phyloP scores from a whole-genome alignment of 495 filamentous ascomycete genomes.

The Astrothelium macrocarpum region DNA sequence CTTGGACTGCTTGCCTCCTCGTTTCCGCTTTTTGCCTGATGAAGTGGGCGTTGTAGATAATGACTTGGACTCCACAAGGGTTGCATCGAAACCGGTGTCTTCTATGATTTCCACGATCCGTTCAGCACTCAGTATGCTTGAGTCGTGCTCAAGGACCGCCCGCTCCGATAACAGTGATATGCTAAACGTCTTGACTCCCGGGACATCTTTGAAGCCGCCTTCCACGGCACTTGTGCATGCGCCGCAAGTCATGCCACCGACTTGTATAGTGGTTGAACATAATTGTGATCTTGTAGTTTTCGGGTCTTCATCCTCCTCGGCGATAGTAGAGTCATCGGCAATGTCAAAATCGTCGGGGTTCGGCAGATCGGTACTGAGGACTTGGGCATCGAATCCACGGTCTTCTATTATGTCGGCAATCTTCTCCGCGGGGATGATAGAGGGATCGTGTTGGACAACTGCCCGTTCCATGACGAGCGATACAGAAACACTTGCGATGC shows the following conservation, averaged over 20 bases:
- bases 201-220: slow-evolving; percentile 55
- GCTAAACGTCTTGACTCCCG: slow-evolving; percentile 33
- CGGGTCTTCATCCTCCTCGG: slow-evolving; percentile 23
- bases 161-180: slow-evolving; percentile 50
- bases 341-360: slow-evolving; percentile 14
- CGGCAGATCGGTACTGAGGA: slow-evolving; percentile 71
- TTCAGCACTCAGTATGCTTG: slow-evolving; percentile 44
- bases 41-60: slow-evolving; percentile 4
- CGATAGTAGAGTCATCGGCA: slow-evolving; percentile 23
- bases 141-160: slow-evolving; percentile 42
- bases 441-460: slow-evolving; percentile 79
- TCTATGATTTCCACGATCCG: slow-evolving; percentile 60
- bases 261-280: slow-evolving; percentile 69
- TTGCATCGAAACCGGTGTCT: slow-evolving; percentile 37
- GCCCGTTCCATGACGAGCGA: slow-evolving; percentile 89
- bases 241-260: slow-evolving; percentile 97
- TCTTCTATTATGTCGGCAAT: slow-evolving; percentile 85
- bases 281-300: slow-evolving; percentile 20
- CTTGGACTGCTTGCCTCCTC: slow-evolving; percentile 19
- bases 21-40: slow-evolving; percentile 11
- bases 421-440: slow-evolving; percentile 57
- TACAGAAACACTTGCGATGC: slow-evolving; percentile 74
- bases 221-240: slow-evolving; percentile 90
- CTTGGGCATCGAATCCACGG: slow-evolving; percentile 84
- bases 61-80: slow-evolving; percentile 30